A percentile compares a stretch with the other conserved stretches of the same genome.
Conservation (phyloP, 176 grass and related monocot species). For the Chloris gayana region DNA sequence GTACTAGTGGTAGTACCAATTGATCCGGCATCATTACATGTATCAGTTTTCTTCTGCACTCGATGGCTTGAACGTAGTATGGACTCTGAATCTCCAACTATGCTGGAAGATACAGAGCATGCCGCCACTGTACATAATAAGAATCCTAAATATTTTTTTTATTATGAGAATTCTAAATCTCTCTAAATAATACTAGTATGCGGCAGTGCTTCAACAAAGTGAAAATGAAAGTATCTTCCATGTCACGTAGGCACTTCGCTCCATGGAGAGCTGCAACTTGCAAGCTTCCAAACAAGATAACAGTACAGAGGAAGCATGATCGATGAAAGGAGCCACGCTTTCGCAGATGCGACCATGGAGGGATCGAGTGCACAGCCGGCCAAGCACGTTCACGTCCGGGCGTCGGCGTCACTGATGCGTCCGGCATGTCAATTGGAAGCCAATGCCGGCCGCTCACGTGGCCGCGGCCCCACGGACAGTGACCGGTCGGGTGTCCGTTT, state of each 20-base stretch:
- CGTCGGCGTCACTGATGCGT: slow-evolving; percentile 19
- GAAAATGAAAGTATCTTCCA: neutral
- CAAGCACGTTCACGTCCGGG: slow-evolving; percentile 31
- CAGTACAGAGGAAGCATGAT: neutral
- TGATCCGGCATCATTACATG: slow-evolving; percentile 22
- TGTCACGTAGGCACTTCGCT: neutral
- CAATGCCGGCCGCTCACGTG: slow-evolving; percentile 50
- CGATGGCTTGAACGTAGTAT: neutral
- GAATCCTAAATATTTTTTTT: neutral
- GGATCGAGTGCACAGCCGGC: slow-evolving; percentile 12
- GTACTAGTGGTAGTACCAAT: neutral
- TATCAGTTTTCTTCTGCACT: slow-evolving; percentile 6
- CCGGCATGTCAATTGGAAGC: slow-evolving; percentile 28
- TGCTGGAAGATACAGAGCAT: neutral
- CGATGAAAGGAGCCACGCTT: neutral
- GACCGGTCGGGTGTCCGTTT: slow-evolving; percentile 35
- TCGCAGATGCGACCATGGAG: neutral
- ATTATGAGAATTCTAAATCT: too few relatives aligned
- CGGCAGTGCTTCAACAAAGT: neutral
- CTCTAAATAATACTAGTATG: too few relatives aligned
- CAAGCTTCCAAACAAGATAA: neutral
- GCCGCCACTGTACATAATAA: neutral
- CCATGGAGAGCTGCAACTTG: neutral
- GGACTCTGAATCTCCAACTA: neutral
- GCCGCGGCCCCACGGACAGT: slow-evolving; percentile 31